Conservation (phyloP, 768 basidiomycete species). For the Rhodotorula taiwanensis region DNA sequence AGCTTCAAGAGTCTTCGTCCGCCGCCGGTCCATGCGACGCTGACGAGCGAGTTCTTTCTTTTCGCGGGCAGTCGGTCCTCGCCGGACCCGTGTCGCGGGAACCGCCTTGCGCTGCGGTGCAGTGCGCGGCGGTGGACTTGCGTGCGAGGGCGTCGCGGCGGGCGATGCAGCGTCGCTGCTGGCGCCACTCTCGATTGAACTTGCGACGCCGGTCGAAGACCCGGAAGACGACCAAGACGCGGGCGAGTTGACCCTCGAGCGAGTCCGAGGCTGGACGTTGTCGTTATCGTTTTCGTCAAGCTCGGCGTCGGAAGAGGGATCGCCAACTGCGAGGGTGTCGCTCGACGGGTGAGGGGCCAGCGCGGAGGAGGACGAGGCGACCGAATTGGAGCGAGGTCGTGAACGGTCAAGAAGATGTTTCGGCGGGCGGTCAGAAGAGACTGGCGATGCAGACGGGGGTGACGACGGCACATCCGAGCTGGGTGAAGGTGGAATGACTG, state of each 20-base stretch:
- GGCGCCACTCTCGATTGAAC: not conserved
- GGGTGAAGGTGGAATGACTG: not conserved
- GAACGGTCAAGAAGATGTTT: conserved; percentile 12
- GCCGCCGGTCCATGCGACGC: conserved; percentile 5
- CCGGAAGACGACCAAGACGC: not conserved
- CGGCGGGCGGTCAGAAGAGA: not conserved
- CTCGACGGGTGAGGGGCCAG: not conserved
- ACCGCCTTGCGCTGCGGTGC: too few species aligned
- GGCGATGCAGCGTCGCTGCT: not conserved
- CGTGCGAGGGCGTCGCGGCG: not conserved
- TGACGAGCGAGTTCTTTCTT: conserved; percentile 6
- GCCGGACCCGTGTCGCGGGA: not conserved
- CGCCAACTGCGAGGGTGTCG: not conserved
- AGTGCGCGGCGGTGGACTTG: not conserved
- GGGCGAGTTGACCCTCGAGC: not conserved
- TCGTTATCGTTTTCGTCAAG: conserved; percentile 15
- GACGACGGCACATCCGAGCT: not conserved
- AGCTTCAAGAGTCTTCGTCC: not conserved
- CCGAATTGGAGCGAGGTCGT: not conserved
- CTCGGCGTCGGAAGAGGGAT: not conserved
- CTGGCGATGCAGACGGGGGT: not conserved
- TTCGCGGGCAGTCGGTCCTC: conserved; percentile 9
- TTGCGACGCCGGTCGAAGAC: conserved; percentile 7
- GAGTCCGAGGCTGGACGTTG: not conserved
- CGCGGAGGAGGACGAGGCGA: not conserved